Base-by-base conservation (phyloP, 192 early-diverging fungal genomes). In the Entomortierella chlamydospora region DNA sequence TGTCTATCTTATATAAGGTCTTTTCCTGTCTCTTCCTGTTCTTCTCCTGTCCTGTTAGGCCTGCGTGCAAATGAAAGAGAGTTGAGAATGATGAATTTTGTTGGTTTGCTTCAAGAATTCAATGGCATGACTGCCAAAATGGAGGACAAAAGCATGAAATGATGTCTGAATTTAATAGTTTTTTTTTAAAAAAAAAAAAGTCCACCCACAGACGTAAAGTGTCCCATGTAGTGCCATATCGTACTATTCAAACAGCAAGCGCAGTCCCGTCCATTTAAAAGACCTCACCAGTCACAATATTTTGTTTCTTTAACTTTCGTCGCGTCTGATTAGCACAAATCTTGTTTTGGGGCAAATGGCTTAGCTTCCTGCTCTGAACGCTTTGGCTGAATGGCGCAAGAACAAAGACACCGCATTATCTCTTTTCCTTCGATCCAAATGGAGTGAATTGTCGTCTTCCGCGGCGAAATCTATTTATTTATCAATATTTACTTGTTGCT, bases 361-460 rank as follows among this genome's bases (percentile, higher is more conserved):
- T 47, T 63, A 33, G 29, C 47, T 51, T 45, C 28, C 61, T n/a
- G 30, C 11, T 45, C 41, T 25, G 64, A 56, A 66, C 50, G 57
- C 57, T 50, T 69, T 57, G 67, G 58, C 67, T 69, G 67, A 52
- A n/a, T 23, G 62, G 18, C 63, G 71, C 71, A 62, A 73, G 71
- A 73, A 20, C 15, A 56, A 65, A 43, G 57, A 45, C 22, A 53
- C 61, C 61, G 61, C 47, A 53, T n/a, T 50, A 73, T 73, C 71
- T 73, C 62, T 55, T 65, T 58, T 73, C 71, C 71, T 73, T 49
- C 63, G 66, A 60, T 59, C 28, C 29, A 51, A 58, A 65, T 73
- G 57, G 71, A 73, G 63, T 68, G 71, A 69, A 61, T 59, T 59
- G 67, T 69, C 67, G 67, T 69, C 67, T 69, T 69, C 43, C 30